Base-by-base conservation (phyloP, 228 moss, liverwort and hornwort genomes). In the Sphagnum fallax region DNA sequence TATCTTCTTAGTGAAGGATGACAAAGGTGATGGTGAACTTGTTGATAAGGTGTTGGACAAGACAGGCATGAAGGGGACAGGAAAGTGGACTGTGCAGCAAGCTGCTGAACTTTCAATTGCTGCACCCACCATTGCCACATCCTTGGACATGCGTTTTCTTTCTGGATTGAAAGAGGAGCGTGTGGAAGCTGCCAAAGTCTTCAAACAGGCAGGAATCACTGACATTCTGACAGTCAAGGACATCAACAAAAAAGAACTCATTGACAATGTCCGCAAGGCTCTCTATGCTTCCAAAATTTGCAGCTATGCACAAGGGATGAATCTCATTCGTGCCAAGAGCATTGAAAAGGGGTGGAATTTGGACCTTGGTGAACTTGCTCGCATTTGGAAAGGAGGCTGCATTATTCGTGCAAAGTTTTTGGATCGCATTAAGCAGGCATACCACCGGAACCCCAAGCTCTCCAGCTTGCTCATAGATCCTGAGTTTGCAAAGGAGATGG, bases 241-340 rank as follows among this genome's bases (percentile, higher is more conserved):
- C 65, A 69, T 92, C 51, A 83, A 92, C 75, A 92, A 89, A 74
- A 65, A 89, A 69, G 86, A 95, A 70, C 81, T 95, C 5, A 79
- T 90, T 6, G 95, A 92, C 74, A 89, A 92, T 72, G 95, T 95
- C 51, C 85, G 95, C 8, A 90, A 95, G 75, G 92, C 92, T 15
- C 75, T 95, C 8, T 95, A 95, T 51, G 89, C 95, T 3, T 84
- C 92, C 14, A 95, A 95, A 77, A 92, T 95, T 32, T 95, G 95
- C 81, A 95, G 92, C 75, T 95, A 95, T 16, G 92, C 92, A 4
- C 95, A 95, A 79, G 95, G 95, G 52, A 95, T 95, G 95, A 95
- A 95, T 67, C 75, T 95, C 15, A 92, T 92, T 67, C 90, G 90
- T n/a, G 85, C 92, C 11, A 95, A 95, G 78, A 90, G 92, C 74